Conservation (phyloP, 2,329 filamentous ascomycete species). For the Fusarium camptoceras region DNA sequence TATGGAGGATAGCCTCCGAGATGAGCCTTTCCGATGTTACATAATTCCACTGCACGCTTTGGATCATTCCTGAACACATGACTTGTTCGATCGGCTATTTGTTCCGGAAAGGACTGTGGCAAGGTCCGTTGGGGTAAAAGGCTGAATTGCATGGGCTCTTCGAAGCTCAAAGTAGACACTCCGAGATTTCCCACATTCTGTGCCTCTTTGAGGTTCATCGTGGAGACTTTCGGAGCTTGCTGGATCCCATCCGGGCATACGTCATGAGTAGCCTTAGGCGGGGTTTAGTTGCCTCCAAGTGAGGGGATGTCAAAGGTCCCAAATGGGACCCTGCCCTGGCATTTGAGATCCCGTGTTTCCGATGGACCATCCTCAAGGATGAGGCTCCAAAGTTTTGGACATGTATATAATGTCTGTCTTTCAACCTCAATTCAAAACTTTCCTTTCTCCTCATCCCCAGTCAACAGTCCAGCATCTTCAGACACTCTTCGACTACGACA, state of each 20-base stretch:
- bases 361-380: background rate
- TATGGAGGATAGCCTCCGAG: constrained; percentile 35
- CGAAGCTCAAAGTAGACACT: constrained; percentile 12
- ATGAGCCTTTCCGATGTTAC: constrained; percentile 24
- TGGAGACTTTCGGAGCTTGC: background rate
- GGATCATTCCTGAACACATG: background rate
- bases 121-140: background rate
- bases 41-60: constrained; percentile 1
- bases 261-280: background rate
- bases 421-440: background rate
- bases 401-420: constrained; percentile 23
- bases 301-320: background rate
- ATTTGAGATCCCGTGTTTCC: constrained; percentile 34
- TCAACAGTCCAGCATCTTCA: background rate
- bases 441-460: background rate
- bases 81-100: constrained; percentile 7
- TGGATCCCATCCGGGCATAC: constrained; percentile 12
- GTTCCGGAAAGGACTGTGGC: constrained; percentile 2
- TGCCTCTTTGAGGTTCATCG: background rate
- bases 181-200: constrained; percentile 16
- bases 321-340: background rate
- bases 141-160: background rate
- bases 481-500: background rate
- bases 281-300: background rate
- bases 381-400: background rate